Evolutionary conservation across 257 asterid genomes (phyloP).

Genomic region (Nemophila menziesii): DNA sequence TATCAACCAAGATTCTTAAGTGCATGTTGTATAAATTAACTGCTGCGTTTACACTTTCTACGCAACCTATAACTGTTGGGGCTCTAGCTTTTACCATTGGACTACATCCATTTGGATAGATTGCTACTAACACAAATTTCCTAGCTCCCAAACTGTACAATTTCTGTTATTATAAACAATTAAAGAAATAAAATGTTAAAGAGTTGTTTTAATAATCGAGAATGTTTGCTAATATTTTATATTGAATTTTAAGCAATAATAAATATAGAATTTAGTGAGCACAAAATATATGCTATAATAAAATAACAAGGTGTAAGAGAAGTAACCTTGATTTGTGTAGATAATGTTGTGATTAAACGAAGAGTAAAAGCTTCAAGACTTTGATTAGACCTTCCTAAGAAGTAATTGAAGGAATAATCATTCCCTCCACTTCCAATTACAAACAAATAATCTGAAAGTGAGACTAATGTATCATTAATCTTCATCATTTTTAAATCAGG

Average conservation of each 20-base stretch:
- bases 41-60: constrained; percentile 29
- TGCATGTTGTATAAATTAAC: constrained; percentile 34
- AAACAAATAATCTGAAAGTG: constrained; percentile 33
- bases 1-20: constrained; percentile 31
- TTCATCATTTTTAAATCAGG: constrained; percentile 41
- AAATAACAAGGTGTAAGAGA: not conserved
- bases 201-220: no score
- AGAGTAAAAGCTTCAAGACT: constrained; percentile 42
- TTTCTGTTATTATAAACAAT: constrained; percentile 25
- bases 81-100: constrained; percentile 32
- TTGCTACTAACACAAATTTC: constrained; percentile 48
- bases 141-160: constrained; percentile 57
- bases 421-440: constrained; percentile 72
- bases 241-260: no score
- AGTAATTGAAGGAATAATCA: constrained; percentile 57
- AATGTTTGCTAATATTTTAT: no score
- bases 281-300: not conserved
- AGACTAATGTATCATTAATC: constrained; percentile 9
- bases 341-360: constrained; percentile 27
- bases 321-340: constrained; percentile 44
- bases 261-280: no score
- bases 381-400: constrained; percentile 25
- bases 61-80: constrained; percentile 26
- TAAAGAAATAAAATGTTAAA: no score
- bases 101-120: constrained; percentile 67